Conservation (phyloP, 2,329 filamentous ascomycete species). For the Xylariaceae sp. region DNA sequence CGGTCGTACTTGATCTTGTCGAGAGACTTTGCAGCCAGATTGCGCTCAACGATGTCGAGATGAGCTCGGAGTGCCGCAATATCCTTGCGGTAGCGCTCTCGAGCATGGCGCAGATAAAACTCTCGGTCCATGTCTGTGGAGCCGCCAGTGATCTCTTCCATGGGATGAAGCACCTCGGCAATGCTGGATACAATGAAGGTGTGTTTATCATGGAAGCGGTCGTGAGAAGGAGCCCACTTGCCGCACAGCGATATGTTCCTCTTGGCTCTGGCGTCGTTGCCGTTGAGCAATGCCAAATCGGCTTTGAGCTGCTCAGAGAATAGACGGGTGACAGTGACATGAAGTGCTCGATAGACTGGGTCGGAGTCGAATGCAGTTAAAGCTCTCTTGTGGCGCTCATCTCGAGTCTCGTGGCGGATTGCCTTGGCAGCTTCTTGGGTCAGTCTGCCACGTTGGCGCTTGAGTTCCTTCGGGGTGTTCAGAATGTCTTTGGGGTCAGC, state of each 20-base stretch:
- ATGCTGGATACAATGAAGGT: conserved; percentile 57
- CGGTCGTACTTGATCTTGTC: conserved; percentile 54
- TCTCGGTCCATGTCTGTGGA: conserved; percentile 38
- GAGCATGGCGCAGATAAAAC: conserved; percentile 51
- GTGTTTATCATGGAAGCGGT: conserved; percentile 56
- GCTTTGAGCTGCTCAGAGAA: conserved; percentile 54
- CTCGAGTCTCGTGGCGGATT: conserved; percentile 31
- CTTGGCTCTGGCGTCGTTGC: conserved; percentile 38
- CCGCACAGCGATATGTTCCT: conserved; percentile 52
- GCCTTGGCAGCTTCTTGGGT: conserved; percentile 15
- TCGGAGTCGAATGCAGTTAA: conserved; percentile 42
- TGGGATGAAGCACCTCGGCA: conserved; percentile 51
- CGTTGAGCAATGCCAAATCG: conserved; percentile 44
- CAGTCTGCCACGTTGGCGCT: background rate
- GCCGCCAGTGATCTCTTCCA: conserved; percentile 32
- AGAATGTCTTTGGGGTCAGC: conserved; percentile 40
- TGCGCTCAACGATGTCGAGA: conserved; percentile 51
- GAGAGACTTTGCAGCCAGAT: conserved; percentile 46
- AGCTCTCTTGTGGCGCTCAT: conserved; percentile 40
- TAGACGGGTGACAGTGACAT: conserved; percentile 52
- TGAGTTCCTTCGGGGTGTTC: conserved; percentile 32
- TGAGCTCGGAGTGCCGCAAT: conserved; percentile 52
- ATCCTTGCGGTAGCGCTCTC: conserved; percentile 52
- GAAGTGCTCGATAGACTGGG: conserved; percentile 48
- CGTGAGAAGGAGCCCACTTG: conserved; percentile 59